Percentiles rank a stretch among this genome's conserved stretches.
Conservation (phyloP, 768 basidiomycete species). For the Lentinula raphanica region DNA sequence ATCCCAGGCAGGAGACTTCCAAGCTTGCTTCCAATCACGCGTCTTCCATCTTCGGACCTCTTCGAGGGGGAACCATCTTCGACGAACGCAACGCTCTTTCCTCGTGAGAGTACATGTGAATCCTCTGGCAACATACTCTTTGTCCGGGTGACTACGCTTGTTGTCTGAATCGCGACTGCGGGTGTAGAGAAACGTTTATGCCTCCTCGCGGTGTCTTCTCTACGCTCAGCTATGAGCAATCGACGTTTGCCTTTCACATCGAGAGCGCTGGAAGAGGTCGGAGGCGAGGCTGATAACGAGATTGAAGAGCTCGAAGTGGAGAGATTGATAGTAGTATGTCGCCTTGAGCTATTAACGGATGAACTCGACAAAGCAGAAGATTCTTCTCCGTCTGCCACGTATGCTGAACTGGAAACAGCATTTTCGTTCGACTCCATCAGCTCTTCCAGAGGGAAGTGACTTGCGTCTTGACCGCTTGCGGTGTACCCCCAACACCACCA, state of each 20-base stretch:
- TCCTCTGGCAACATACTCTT: slow-evolving; percentile 10
- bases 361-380: not conserved
- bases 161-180: slow-evolving; percentile 71
- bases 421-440: not conserved
- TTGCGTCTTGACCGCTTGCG: not conserved
- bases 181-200: slow-evolving; percentile 72
- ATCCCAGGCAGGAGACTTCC: slow-evolving; percentile 1
- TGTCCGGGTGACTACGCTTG: slow-evolving; percentile 61
- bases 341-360: not conserved
- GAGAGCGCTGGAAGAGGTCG: not conserved
- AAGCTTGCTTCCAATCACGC: not conserved
- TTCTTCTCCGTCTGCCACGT: slow-evolving; percentile 8
- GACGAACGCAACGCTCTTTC: slow-evolving; percentile 20
- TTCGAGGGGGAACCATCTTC: slow-evolving; percentile 13
- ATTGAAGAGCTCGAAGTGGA: not conserved
- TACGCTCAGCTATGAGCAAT: slow-evolving; percentile 17
- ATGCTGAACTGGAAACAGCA: slow-evolving; percentile 11
- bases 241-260: not conserved
- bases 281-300: not conserved
- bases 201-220: slow-evolving; percentile 58
- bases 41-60: not conserved
- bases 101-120: slow-evolving; percentile 10
- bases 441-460: not conserved
- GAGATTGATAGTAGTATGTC: slow-evolving; percentile 5
- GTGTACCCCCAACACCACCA: not conserved